A percentile compares a stretch with the other conserved stretches of the same genome.
phyloP scores from a whole-genome alignment of 257 asterid species.

The Ehretia macrophylla region DNA sequence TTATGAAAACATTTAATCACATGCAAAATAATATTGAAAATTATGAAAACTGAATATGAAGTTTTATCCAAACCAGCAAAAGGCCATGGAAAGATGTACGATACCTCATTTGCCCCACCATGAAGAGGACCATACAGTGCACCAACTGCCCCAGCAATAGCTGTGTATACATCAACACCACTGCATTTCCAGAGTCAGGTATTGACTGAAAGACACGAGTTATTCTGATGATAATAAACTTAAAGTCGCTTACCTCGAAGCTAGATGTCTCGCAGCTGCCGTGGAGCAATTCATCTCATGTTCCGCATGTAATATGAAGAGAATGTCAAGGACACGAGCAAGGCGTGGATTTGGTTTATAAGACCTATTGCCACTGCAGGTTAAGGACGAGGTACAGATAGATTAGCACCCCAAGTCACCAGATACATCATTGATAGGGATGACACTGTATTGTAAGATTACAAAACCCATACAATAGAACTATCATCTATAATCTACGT shows the following conservation, averaged over 20 bases:
- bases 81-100: neutral
- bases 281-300: slow-evolving; percentile 99
- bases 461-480: too few relatives aligned
- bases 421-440: too few relatives aligned
- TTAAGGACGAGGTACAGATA: too few relatives aligned
- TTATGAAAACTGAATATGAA: neutral
- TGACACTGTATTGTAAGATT: too few relatives aligned
- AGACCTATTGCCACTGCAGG: slow-evolving; percentile 84
- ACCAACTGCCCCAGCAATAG: slow-evolving; percentile 99
- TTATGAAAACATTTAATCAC: too few relatives aligned
- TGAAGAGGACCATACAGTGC: slow-evolving; percentile 99
- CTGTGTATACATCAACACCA: slow-evolving; percentile 98
- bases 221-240: neutral
- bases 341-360: slow-evolving; percentile 95
- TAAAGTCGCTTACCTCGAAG: slow-evolving; percentile 58
- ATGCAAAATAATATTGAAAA: neutral
- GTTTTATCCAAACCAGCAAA: too few relatives aligned
- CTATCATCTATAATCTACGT: too few relatives aligned
- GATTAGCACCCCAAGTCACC: too few relatives aligned
- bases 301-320: slow-evolving; percentile 92
- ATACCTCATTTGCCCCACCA: slow-evolving; percentile 99
- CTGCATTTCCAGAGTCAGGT: slow-evolving; percentile 36
- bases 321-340: slow-evolving; percentile 94
- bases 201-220: neutral
- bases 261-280: slow-evolving; percentile 98